Evolutionary conservation across 2,329 filamentous ascomycete genomes (phyloP).

Genomic region (Cadophora gregata): DNA sequence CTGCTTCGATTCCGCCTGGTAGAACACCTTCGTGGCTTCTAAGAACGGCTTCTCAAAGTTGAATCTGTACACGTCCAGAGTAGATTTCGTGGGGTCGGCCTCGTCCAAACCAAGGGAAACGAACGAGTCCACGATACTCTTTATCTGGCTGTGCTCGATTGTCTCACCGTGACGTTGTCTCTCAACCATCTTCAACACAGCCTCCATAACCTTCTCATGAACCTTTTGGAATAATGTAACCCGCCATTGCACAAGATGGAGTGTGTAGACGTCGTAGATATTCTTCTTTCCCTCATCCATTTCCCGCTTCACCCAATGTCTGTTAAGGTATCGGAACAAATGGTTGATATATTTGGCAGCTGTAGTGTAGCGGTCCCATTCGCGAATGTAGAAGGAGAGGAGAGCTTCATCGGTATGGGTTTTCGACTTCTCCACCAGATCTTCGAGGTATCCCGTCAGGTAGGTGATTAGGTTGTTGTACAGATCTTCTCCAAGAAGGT

Average conservation of each 20-base stretch:
- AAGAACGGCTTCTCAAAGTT: slow-evolving; percentile 96
- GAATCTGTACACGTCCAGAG: slow-evolving; percentile 89
- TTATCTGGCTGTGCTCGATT: slow-evolving; percentile 96
- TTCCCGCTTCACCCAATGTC: slow-evolving; percentile 98
- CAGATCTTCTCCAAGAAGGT: slow-evolving; percentile 92
- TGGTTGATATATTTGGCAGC: slow-evolving; percentile 98
- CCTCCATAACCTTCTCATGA: slow-evolving; percentile 88
- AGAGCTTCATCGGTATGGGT: slow-evolving; percentile 88
- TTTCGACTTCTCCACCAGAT: slow-evolving; percentile 73
- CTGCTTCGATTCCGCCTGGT: slow-evolving; percentile 88
- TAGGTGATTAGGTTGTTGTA: slow-evolving; percentile 92
- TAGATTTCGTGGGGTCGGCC: slow-evolving; percentile 89
- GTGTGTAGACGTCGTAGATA: slow-evolving; percentile 96
- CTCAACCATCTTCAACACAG: slow-evolving; percentile 92
- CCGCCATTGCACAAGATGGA: slow-evolving; percentile 96
- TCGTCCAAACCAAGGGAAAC: slow-evolving; percentile 95
- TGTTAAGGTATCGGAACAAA: slow-evolving; percentile 92
- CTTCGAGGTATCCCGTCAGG: slow-evolving; percentile 75
- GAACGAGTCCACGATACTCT: slow-evolving; percentile 95
- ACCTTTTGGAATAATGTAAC: slow-evolving; percentile 87
- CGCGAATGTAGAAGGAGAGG: slow-evolving; percentile 90
- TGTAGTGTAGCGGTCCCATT: slow-evolving; percentile 95
- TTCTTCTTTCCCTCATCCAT: slow-evolving; percentile 99
- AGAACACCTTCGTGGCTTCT: slow-evolving; percentile 81
- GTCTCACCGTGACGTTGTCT: slow-evolving; percentile 98